phyloP scores from a whole-genome alignment of 768 basidiomycete species.

The Boletus sensibilis region DNA sequence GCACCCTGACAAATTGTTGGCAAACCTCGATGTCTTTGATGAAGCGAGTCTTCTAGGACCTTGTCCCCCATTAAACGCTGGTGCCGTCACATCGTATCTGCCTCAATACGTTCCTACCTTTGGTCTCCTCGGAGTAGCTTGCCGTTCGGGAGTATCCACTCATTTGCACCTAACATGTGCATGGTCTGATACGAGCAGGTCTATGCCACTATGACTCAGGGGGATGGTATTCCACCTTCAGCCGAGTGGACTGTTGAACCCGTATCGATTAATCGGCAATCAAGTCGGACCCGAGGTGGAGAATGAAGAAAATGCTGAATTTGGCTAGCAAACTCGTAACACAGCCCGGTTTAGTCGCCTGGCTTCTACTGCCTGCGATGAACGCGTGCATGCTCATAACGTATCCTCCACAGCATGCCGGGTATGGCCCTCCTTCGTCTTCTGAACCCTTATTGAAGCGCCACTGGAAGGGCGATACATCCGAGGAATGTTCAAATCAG shows the following conservation, averaged over 20 bases:
- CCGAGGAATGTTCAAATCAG: constrained; percentile 6
- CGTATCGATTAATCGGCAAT: constrained; percentile 6
- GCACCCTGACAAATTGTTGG: neutral
- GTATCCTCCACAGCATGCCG: neutral
- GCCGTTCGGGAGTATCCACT: neutral
- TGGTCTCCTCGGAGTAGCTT: neutral
- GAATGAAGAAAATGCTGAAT: neutral
- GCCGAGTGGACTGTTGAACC: neutral
- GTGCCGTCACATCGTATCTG: neutral
- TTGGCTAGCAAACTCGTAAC: neutral
- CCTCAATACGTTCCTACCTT: neutral
- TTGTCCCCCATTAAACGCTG: neutral
- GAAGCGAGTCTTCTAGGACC: neutral
- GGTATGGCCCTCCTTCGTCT: neutral
- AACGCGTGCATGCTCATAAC: neutral
- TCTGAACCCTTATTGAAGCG: neutral
- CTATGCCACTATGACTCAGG: neutral
- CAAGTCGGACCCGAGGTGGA: constrained; percentile 3
- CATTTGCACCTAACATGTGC: neutral
- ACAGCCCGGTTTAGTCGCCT: neutral
- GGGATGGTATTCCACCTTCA: neutral
- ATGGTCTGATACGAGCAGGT: constrained; percentile 2
- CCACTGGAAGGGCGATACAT: constrained; percentile 4
- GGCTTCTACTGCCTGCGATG: neutral
- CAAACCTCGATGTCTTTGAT: neutral